A percentile compares a stretch with the other conserved stretches of the same genome.
phyloP scores from a whole-genome alignment of 2,329 filamentous ascomycete species.

The Pseudopyricularia cyperi region DNA sequence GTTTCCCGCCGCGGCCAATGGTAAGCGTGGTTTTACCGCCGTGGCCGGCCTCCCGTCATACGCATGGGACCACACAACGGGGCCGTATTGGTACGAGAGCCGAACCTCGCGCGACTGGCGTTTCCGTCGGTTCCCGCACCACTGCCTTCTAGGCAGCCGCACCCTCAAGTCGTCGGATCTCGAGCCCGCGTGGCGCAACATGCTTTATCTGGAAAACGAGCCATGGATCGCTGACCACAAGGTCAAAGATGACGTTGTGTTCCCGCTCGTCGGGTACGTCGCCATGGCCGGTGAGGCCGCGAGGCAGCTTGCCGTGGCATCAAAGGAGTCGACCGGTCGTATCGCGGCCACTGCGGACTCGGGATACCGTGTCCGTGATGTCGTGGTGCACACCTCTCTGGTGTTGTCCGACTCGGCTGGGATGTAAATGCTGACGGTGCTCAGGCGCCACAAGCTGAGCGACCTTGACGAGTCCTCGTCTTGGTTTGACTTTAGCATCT shows the following conservation, averaged over 20 bases:
- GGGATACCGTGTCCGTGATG: not conserved
- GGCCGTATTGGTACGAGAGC: constrained; percentile 33
- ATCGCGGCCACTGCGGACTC: not conserved
- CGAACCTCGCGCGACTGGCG: constrained; percentile 22
- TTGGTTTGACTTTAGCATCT: not conserved
- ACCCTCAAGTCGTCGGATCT: constrained; percentile 6
- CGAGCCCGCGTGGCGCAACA: constrained; percentile 14
- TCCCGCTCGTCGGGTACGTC: constrained; percentile 14
- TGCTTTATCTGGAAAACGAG: constrained; percentile 11
- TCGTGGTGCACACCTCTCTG: not conserved
- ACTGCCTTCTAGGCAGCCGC: constrained; percentile 5
- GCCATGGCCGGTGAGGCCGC: constrained; percentile 1
- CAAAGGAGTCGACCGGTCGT: too few relatives aligned
- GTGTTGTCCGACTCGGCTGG: not conserved
- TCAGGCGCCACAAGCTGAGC: not conserved
- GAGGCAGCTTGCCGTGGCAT: not conserved
- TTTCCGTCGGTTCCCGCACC: constrained; percentile 1
- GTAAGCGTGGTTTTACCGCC: constrained; percentile 9
- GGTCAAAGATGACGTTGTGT: constrained; percentile 19
- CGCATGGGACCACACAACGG: constrained; percentile 28
- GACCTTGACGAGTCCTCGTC: not conserved
- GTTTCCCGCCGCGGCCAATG: not conserved
- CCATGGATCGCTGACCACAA: constrained; percentile 26
- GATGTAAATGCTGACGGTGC: not conserved
- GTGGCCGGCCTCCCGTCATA: constrained; percentile 32